phyloP scores from a whole-genome alignment of 176 grass and related monocot species.

The Puccinellia tenuiflora region DNA sequence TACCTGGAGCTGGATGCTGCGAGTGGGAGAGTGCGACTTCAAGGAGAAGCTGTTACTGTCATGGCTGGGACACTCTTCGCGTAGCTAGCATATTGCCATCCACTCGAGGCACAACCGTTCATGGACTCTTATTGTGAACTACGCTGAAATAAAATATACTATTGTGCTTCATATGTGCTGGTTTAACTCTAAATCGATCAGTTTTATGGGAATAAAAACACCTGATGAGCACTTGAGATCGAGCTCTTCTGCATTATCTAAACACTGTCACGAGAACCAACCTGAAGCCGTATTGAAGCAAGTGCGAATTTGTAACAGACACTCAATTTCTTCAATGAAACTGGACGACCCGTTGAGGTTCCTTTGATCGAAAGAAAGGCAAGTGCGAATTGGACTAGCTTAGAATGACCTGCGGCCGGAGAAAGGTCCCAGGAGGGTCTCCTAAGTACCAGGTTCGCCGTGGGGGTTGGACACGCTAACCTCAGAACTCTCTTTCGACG shows the following conservation, averaged over 20 bases:
- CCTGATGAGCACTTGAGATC: background rate
- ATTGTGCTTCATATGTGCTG: background rate
- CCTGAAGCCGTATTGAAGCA: background rate
- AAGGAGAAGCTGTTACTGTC: slow-evolving; percentile 1
- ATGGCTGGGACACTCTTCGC: slow-evolving; percentile 6
- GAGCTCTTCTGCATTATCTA: background rate
- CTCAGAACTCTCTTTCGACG: no score
- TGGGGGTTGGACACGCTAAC: no score
- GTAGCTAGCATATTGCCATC: background rate
- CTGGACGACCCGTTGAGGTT: no score
- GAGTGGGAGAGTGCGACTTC: background rate
- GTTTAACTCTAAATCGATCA: background rate
- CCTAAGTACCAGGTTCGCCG: no score
- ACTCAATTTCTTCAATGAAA: no score
- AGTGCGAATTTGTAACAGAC: no score
- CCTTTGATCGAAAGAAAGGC: no score
- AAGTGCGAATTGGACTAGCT: background rate
- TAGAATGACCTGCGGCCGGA: no score
- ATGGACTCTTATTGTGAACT: background rate
- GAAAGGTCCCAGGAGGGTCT: no score
- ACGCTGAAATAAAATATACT: background rate
- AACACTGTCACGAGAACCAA: background rate
- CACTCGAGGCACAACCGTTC: background rate
- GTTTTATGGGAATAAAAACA: background rate
- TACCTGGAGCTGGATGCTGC: background rate